These are phyloP conservation scores for Sesbania bispinosa DNA, from an alignment of 306 rosid species.

Conservation along the genomic window DNA sequence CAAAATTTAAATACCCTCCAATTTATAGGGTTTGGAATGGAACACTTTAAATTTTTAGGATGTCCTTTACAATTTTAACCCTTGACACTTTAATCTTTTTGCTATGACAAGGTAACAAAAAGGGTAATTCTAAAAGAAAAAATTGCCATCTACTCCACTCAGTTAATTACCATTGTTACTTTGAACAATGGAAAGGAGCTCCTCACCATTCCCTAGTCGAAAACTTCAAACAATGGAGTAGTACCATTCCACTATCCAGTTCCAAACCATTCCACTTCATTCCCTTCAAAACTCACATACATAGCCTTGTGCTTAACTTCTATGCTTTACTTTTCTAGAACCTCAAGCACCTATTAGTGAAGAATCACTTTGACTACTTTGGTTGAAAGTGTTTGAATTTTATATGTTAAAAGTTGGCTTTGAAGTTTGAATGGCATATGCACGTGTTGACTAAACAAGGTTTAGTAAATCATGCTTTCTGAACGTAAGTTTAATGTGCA, in stretches of 20 bases:
- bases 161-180: neutral
- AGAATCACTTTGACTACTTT: conserved; percentile 15
- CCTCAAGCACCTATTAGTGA: conserved; percentile 1
- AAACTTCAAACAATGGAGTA: neutral
- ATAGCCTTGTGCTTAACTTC: neutral
- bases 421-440: neutral
- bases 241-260: neutral
- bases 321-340: conserved; percentile 6
- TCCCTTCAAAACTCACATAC: neutral
- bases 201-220: neutral
- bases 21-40: neutral
- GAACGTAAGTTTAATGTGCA: neutral
- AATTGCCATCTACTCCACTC: neutral
- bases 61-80: neutral
- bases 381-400: neutral
- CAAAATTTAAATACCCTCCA: neutral
- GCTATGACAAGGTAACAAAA: neutral
- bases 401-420: neutral
- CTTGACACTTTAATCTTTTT: neutral
- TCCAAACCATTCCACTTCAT: neutral
- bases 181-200: neutral
- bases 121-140: neutral
- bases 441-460: neutral
- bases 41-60: too few relatives aligned
- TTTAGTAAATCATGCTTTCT: neutral